A percentile compares a stretch with the other conserved stretches of the same genome.
Conservation (phyloP, 1,284 basidiomycete genomes). For the Neolentinus lepideus region DNA sequence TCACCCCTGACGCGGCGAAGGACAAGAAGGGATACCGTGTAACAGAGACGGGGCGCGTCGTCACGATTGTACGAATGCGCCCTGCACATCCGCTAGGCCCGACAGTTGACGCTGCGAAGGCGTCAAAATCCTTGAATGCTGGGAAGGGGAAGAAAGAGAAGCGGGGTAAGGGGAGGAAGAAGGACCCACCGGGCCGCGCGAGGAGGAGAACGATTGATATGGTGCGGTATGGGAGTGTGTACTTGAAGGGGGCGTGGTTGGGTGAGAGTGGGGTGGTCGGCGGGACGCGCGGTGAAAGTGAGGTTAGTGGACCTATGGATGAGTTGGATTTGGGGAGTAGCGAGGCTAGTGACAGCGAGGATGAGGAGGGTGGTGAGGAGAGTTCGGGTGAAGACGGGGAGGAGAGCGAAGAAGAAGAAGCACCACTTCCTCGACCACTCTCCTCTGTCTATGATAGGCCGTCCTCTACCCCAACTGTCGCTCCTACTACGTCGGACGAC, state of each 20-base stretch:
- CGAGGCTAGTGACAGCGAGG: conserved; percentile 1
- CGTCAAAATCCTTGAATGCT: conserved; percentile 6
- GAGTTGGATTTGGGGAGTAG: conserved; percentile 10
- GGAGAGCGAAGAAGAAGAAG: conserved; percentile 2
- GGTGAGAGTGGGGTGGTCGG: conserved; percentile 13
- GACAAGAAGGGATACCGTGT: conserved; percentile 55
- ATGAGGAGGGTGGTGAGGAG: conserved; percentile 9
- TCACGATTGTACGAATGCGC: conserved; percentile 60
- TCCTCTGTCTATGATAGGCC: conserved; percentile 3
- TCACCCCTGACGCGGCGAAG: conserved; percentile 47
- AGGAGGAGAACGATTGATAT: conserved; percentile 57
- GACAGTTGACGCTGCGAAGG: conserved; percentile 10
- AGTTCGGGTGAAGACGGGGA: conserved; percentile 8
- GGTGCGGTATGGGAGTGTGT: conserved; percentile 55
- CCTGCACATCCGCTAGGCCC: conserved; percentile 48
- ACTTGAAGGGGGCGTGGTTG: conserved; percentile 60
- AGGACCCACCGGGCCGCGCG: conserved; percentile 35
- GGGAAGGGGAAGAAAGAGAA: conserved; percentile 10
- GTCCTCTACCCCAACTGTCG: neutral
- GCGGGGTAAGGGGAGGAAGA: conserved; percentile 8
- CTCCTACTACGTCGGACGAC: conserved; percentile 15
- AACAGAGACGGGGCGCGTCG: conserved; percentile 57
- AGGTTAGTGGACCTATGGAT: conserved; percentile 2
- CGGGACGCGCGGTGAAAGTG: neutral
- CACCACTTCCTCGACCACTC: conserved; percentile 2